These are phyloP conservation scores for Backusella australiensis DNA, from an alignment of 192 early-diverging fungal genomes.

Conservation along the genomic window DNA sequence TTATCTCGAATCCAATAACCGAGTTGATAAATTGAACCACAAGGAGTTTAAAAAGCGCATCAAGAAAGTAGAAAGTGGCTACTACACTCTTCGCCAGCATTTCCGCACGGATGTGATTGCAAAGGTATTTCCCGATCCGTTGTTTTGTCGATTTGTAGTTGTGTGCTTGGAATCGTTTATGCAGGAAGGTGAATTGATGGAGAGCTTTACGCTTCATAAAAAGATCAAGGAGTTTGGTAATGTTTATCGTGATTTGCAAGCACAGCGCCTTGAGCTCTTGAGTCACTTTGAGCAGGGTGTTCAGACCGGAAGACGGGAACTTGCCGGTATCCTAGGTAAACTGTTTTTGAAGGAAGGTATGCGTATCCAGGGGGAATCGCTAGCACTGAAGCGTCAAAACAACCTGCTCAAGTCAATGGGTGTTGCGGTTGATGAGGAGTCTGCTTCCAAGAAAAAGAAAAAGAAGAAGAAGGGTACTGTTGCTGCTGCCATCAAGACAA, in stretches of 20 bases:
- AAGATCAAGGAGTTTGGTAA: slow-evolving; percentile 56
- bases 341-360: slow-evolving; percentile 75
- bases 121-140: slow-evolving; percentile 27
- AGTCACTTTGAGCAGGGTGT: slow-evolving; percentile 68
- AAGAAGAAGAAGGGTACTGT: slow-evolving; percentile 29
- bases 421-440: slow-evolving; percentile 22
- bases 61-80: slow-evolving; percentile 60
- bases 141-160: slow-evolving; percentile 48
- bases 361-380: slow-evolving; percentile 59
- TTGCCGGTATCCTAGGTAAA: slow-evolving; percentile 72
- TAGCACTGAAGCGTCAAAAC: slow-evolving; percentile 53
- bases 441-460: slow-evolving; percentile 9
- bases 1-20: slow-evolving; percentile 12
- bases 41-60: slow-evolving; percentile 70
- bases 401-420: slow-evolving; percentile 55
- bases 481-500: not conserved
- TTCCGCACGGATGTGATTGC: slow-evolving; percentile 45
- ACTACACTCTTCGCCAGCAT: slow-evolving; percentile 52
- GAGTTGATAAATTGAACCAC: slow-evolving; percentile 59
- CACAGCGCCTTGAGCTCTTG: slow-evolving; percentile 58
- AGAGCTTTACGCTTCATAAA: slow-evolving; percentile 53
- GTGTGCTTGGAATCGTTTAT: slow-evolving; percentile 66
- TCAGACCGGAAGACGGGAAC: slow-evolving; percentile 62
- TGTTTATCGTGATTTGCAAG: slow-evolving; percentile 49
- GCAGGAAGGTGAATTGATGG: slow-evolving; percentile 72